A percentile compares a stretch with the other conserved stretches of the same genome.
These are phyloP conservation scores for Anisogramma anomala DNA, from an alignment of 2,329 filamentous ascomycete species.

Conservation along the genomic window DNA sequence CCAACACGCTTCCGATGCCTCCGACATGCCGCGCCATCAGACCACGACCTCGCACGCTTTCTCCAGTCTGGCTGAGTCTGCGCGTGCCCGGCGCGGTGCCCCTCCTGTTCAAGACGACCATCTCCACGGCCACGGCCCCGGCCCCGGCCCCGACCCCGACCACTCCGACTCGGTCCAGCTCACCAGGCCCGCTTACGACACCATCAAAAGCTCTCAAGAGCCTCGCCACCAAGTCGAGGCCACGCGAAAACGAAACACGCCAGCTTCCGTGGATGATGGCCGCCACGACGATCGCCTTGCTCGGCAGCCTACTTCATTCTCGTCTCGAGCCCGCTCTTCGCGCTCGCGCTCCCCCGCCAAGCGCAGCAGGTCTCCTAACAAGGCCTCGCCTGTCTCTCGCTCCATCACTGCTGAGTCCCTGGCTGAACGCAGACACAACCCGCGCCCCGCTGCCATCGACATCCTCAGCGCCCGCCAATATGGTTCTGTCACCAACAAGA, in stretches of 20 bases:
- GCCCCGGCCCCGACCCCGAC: neutral
- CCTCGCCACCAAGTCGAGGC: neutral
- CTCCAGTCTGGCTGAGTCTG: slow-evolving; percentile 1
- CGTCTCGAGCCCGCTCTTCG: slow-evolving; percentile 6
- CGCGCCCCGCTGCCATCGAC: slow-evolving; percentile 5
- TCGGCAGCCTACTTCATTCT: neutral
- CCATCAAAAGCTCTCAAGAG: neutral
- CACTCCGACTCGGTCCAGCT: slow-evolving; percentile 8
- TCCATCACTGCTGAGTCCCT: neutral
- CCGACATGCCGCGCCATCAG: slow-evolving; percentile 1
- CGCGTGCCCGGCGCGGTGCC: neutral
- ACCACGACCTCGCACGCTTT: neutral
- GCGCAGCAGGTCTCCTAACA: slow-evolving; percentile 12
- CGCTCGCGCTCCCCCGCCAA: slow-evolving; percentile 19
- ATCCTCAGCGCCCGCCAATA: slow-evolving; percentile 7
- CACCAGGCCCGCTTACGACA: neutral
- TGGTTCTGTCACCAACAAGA: slow-evolving; percentile 5
- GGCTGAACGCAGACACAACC: slow-evolving; percentile 3
- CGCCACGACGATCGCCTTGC: neutral
- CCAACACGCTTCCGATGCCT: neutral
- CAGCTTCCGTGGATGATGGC: neutral
- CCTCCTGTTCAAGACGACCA: neutral
- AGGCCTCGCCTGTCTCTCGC: slow-evolving; percentile 1
- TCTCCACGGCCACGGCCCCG: neutral
- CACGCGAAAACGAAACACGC: neutral